Conservation (phyloP, 371 early-diverging fungal genomes). For the Dentiscutata heterogama region DNA sequence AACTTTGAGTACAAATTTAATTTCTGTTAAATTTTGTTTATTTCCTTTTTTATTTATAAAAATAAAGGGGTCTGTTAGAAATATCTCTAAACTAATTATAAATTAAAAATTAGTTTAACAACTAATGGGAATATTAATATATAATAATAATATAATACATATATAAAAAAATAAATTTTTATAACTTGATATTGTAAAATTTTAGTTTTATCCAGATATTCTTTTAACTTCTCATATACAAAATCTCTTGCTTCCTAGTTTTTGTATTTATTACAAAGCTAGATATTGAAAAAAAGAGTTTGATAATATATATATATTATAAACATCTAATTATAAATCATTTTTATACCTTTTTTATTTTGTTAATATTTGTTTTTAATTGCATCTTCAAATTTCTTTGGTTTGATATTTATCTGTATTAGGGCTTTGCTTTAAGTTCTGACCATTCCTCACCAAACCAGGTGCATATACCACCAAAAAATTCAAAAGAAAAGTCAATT, state of each 20-base stretch:
- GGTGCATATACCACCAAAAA: conserved; percentile 37
- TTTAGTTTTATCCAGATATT: conserved; percentile 18
- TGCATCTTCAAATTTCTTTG: conserved; percentile 39
- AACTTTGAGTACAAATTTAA: conserved; percentile 46
- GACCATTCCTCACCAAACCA: conserved; percentile 42
- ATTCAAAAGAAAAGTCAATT: conserved; percentile 32
- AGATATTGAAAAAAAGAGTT: conserved; percentile 33
- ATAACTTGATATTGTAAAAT: conserved; percentile 42
- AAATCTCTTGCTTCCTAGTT: conserved; percentile 41
- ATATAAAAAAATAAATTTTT: background rate
- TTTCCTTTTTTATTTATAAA: conserved; percentile 39
- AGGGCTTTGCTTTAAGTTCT: conserved; percentile 39
- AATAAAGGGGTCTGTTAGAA: conserved; percentile 38
- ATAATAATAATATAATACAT: conserved; percentile 39
- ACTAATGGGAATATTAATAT: conserved; percentile 23
- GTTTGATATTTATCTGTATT: conserved; percentile 26
- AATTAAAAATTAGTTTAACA: conserved; percentile 43
- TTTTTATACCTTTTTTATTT: conserved; percentile 42
- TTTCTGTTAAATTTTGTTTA: conserved; percentile 47
- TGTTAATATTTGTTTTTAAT: conserved; percentile 33
- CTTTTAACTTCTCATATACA: conserved; percentile 43
- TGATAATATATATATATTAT: background rate
- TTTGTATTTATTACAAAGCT: conserved; percentile 38
- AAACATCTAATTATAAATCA: conserved; percentile 33
- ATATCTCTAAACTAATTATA: conserved; percentile 46